phyloP scores from a whole-genome alignment of 495 filamentous ascomycete genomes.

The Penicillium soppii region DNA sequence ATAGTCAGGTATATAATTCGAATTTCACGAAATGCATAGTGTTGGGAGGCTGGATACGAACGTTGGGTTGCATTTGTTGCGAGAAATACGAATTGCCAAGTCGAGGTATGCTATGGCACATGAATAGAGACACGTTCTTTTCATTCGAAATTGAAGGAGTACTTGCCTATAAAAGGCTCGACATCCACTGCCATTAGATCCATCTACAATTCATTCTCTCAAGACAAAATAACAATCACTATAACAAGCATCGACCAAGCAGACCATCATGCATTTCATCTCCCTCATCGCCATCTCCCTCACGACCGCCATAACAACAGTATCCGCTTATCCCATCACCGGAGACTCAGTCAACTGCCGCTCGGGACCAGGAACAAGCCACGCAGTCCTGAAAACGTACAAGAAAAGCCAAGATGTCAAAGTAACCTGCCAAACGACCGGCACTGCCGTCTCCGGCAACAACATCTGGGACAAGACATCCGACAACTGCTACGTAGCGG shows the following conservation, averaged over 20 bases:
- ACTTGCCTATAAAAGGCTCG: neutral
- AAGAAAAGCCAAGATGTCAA: constrained; percentile 9
- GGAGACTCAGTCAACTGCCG: constrained; percentile 13
- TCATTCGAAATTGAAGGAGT: neutral
- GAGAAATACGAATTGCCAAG: neutral
- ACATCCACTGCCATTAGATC: neutral
- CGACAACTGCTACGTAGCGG: constrained; percentile 17
- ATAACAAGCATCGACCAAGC: neutral
- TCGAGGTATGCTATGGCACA: no score
- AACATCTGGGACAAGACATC: constrained; percentile 21
- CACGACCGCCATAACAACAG: neutral
- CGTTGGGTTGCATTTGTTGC: neutral
- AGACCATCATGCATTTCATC: constrained; percentile 5
- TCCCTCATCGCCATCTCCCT: constrained; percentile 9
- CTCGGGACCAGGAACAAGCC: constrained; percentile 16
- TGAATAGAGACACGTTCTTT: no score
- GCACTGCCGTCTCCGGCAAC: constrained; percentile 10
- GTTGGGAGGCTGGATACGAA: neutral
- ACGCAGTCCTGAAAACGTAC: constrained; percentile 12
- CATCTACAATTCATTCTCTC: neutral
- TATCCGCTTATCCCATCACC: constrained; percentile 17
- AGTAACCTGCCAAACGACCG: constrained; percentile 13
- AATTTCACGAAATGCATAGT: no score
- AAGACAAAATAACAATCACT: neutral
- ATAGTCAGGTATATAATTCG: neutral